phyloP scores from a whole-genome alignment of 1,284 basidiomycete species.

The Quambalaria eucalypti region DNA sequence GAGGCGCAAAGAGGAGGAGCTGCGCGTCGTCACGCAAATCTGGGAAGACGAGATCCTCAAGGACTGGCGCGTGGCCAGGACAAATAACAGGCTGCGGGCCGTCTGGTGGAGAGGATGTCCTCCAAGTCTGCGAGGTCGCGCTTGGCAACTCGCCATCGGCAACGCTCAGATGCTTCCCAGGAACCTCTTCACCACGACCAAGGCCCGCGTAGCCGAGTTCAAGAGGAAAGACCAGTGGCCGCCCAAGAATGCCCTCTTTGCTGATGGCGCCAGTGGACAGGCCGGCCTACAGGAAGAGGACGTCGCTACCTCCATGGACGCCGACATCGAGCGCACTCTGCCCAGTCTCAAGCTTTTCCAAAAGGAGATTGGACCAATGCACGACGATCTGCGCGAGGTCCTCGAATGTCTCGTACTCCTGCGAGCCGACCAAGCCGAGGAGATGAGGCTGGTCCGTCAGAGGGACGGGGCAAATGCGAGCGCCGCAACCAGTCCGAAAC shows the following conservation, averaged over 20 bases:
- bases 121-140: constrained; percentile 66
- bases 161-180: constrained; percentile 69
- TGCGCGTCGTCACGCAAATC: constrained; percentile 61
- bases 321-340: constrained; percentile 71
- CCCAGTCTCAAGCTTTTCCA: constrained; percentile 80
- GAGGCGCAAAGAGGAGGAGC: constrained; percentile 14
- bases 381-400: constrained; percentile 76
- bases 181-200: constrained; percentile 27
- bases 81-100: constrained; percentile 58
- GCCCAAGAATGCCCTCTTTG: constrained; percentile 59
- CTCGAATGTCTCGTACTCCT: constrained; percentile 84
- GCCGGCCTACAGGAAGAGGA: constrained; percentile 50
- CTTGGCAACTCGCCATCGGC: constrained; percentile 83
- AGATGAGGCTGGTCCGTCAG: constrained; percentile 13
- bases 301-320: constrained; percentile 60
- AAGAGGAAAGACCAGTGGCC: constrained; percentile 49
- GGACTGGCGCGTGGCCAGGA: constrained; percentile 68
- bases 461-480: constrained; percentile 10
- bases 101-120: constrained; percentile 92
- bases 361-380: constrained; percentile 66
- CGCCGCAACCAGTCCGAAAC: neutral
- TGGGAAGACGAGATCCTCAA: constrained; percentile 76
- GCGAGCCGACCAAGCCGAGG: constrained; percentile 65
- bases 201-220: constrained; percentile 64
- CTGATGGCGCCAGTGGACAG: too few species aligned